These are phyloP conservation scores for Saturnispora ahearnii DNA, from an alignment of 805 yeast genomes.

Conservation along the genomic window DNA sequence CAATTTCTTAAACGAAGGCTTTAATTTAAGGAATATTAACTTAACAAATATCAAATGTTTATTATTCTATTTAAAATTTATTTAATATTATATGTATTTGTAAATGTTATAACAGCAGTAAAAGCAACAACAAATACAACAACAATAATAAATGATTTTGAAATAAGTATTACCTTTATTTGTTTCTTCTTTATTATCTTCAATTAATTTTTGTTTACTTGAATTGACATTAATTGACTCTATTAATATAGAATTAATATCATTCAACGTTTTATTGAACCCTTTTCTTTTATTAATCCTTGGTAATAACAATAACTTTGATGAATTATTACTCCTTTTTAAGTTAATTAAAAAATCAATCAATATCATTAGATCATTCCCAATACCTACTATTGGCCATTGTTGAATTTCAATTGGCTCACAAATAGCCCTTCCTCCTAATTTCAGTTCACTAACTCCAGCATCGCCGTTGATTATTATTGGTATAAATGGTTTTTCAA, in stretches of 20 bases:
- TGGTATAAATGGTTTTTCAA: conserved; percentile 23
- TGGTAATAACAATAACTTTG: not conserved
- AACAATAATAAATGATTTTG: not conserved
- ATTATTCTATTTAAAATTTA: conserved; percentile 6
- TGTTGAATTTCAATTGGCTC: conserved; percentile 23
- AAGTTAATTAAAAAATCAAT: conserved; percentile 25
- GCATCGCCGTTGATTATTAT: conserved; percentile 12
- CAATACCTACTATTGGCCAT: conserved; percentile 14
- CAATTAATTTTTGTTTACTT: not conserved
- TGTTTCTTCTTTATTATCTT: not conserved
- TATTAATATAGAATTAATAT: conserved; percentile 6
- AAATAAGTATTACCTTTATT: not conserved
- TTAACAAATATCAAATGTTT: conserved; percentile 6
- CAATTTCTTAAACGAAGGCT: conserved; percentile 2
- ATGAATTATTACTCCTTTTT: not conserved
- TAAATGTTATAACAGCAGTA: conserved; percentile 1
- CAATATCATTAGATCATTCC: conserved; percentile 25
- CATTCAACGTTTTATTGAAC: not conserved
- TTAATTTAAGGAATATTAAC: conserved; percentile 4
- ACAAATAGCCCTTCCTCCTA: conserved; percentile 17
- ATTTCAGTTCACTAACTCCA: not conserved
- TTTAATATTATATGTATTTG: conserved; percentile 1
- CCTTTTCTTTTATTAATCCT: not conserved
- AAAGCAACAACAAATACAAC: not conserved
- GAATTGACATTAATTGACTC: conserved; percentile 3